Base-by-base conservation (phyloP, 2,329 filamentous ascomycete genomes). In the Claviceps paspali region DNA sequence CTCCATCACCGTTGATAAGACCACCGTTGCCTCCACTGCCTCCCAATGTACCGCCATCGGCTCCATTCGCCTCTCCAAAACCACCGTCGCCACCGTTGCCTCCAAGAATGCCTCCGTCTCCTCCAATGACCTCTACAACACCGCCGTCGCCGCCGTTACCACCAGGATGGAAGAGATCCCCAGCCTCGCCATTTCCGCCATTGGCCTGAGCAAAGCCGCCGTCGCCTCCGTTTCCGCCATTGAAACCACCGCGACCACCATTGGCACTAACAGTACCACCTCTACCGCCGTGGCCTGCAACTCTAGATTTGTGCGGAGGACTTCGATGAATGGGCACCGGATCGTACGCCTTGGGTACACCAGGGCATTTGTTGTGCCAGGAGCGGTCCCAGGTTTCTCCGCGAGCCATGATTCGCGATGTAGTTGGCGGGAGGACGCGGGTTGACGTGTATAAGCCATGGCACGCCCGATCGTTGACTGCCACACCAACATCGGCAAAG, bases 371-470 rank as follows among this genome's bases (percentile, higher is more conserved):
- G 4, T 11, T 14, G 12, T 14, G 26, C 22, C 18, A 38, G 10
- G 29, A 15, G 18, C 10, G 17, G 18, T 21, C 15, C 37, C 40
- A 42, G 6, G 11, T 34, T 5, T 35, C 21, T 11, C 33, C 36
- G 3, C 34, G 29, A 5, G 21, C 33, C 9, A 26, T 15, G 14
- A 40, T 29, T 21, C 6, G 39, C 10, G 36, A 27, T 11, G 40
- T 42, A 6, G 11, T 36, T 21, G 30, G 33, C 5, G 40, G 30
- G 8, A 42, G 34, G 26, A 23, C 23, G 6, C 18, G 27, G 12
- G 22, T 40, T 17, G 28, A 17, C n/a, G 40, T 39, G 5, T n/a
- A 17, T 2, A 29, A 23, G 4, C 24, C 30, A n/a, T 28, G 14
- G 18, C 40, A 42, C 3, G 11, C 22, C 4, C 37, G n/a, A 3